Conservation (phyloP, 1,284 basidiomycete species). For the Cryptococcus sp. region DNA sequence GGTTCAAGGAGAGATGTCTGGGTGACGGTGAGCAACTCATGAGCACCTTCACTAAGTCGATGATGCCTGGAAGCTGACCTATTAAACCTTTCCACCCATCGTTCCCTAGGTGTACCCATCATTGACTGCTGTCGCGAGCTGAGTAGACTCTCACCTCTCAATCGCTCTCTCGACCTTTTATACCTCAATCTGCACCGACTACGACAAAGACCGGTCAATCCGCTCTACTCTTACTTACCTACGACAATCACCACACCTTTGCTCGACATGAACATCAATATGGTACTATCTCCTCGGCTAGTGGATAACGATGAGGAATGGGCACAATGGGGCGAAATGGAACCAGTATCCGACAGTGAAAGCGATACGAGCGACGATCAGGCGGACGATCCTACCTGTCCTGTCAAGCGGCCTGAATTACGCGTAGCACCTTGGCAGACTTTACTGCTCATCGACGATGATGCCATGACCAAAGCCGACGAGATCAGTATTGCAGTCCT, state of each 20-base stretch:
- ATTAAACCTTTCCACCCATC: neutral
- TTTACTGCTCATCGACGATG: slow-evolving; percentile 64
- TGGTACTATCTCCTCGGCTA: slow-evolving; percentile 74
- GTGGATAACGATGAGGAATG: slow-evolving; percentile 63
- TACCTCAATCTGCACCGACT: slow-evolving; percentile 54
- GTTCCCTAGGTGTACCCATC: slow-evolving; percentile 32
- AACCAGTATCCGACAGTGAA: slow-evolving; percentile 57
- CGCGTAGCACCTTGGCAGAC: slow-evolving; percentile 87
- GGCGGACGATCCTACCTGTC: slow-evolving; percentile 50
- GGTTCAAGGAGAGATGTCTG: slow-evolving; percentile 64
- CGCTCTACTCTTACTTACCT: slow-evolving; percentile 52
- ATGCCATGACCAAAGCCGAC: slow-evolving; percentile 21
- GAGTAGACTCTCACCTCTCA: slow-evolving; percentile 67
- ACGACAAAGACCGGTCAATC: slow-evolving; percentile 65
- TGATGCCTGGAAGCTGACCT: neutral
- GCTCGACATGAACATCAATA: slow-evolving; percentile 71
- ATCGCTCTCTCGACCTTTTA: slow-evolving; percentile 69
- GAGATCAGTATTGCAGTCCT: slow-evolving; percentile 28
- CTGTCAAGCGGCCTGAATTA: slow-evolving; percentile 41
- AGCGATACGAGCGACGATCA: slow-evolving; percentile 57
- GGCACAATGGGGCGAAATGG: slow-evolving; percentile 53
- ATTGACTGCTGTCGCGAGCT: slow-evolving; percentile 35
- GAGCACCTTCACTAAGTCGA: neutral
- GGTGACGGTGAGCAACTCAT: slow-evolving; percentile 36
- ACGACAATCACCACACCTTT: slow-evolving; percentile 73